phyloP scores from a whole-genome alignment of 2,329 filamentous ascomycete genomes.

The Fusarium subglutinans region DNA sequence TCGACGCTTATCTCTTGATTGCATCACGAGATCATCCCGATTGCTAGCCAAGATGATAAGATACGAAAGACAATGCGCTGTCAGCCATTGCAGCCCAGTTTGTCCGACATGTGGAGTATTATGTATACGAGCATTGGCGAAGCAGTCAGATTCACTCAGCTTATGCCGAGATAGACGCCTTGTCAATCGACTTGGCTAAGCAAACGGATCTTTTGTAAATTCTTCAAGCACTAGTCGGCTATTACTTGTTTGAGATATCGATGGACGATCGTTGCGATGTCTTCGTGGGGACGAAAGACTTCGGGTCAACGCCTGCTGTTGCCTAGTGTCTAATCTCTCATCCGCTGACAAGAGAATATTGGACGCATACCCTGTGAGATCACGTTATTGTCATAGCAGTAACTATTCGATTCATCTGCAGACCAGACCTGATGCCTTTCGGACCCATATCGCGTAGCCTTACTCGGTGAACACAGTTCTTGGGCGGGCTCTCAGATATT shows the following conservation, averaged over 20 bases:
- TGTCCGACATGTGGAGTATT: not conserved
- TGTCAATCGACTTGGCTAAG: not conserved
- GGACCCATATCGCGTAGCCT: not conserved
- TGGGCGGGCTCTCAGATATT: slow-evolving; percentile 75
- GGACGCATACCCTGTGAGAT: not conserved
- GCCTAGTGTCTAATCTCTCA: no score
- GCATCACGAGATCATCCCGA: not conserved
- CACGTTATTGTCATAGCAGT: not conserved
- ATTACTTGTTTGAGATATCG: not conserved
- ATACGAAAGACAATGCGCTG: not conserved
- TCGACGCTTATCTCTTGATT: not conserved
- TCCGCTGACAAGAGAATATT: no score
- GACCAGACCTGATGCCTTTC: no score
- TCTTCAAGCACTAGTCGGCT: not conserved
- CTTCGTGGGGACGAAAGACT: not conserved
- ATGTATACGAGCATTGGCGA: not conserved
- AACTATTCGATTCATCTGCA: not conserved
- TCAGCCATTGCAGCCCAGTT: not conserved
- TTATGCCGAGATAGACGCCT: not conserved
- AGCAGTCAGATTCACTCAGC: not conserved
- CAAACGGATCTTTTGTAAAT: not conserved
- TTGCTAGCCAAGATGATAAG: not conserved
- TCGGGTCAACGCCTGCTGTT: not conserved
- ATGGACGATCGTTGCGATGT: not conserved
- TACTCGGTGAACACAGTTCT: slow-evolving; percentile 78